Evolutionary conservation across 768 basidiomycete genomes (phyloP), one percentile per base, ranked within the genome.

Genomic region (Coprinopsis marcescibilis): DNA sequence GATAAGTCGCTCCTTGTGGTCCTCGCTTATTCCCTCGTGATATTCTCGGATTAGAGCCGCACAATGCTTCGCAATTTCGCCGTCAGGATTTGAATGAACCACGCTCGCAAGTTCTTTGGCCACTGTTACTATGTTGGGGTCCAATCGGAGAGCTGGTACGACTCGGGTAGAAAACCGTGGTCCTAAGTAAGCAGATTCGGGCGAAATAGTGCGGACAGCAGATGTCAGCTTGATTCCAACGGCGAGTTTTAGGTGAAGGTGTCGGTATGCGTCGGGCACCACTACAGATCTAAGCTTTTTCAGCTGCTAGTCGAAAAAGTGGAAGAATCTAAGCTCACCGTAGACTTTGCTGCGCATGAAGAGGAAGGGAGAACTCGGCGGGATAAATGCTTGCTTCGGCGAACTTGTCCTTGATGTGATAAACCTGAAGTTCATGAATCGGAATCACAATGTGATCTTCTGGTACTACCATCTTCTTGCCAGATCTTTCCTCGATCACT

Each of bases 161-260:
- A 79, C 72, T 34, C 75, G 62, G 1, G 68, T 57, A 2, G 77
- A 78, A 58, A 81, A 81, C 15, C 76, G 70, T 2, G 77, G 77
- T 1, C 77, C 77, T 11, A 79, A 57, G 53, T 74, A 77, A 1
- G 76, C 78, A 4, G 76, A 76, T 36, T 75, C 72, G 2, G 77
- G 77, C n/a, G 77, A 78, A 35, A 81, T 78, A 1, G 77, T 77
- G 48, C 79, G 73, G 13, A 79, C 67, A 5, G 77, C 77, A 11
- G 76, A 77, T 3, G 79, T 79, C 32, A 81, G 66, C 49, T 75
- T 77, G 52, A 80, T 68, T 13, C 78, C 78, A 40, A 79, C 68
- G 4, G 69, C 72, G 1, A 80, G 66, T 52, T 81, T 81, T 42
- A 81, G 70, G 3, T 73, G 73, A 4, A 73, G 59, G n/a, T 66